These are phyloP conservation scores for Papilionanthe hybrid DNA, from an alignment of 116 monocot genomes.

Conservation along the genomic window DNA sequence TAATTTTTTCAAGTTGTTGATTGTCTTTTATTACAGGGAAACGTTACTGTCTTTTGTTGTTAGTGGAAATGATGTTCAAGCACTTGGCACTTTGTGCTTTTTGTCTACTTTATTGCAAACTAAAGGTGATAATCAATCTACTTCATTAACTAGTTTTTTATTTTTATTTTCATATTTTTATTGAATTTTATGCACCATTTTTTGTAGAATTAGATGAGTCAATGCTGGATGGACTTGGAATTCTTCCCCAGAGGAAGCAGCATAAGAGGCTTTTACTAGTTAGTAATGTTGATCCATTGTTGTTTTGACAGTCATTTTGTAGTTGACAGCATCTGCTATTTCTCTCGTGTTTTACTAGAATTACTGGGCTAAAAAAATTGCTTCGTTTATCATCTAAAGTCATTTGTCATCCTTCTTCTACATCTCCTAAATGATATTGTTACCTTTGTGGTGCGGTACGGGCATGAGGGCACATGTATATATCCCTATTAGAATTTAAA, in stretches of 20 bases:
- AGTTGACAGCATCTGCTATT: neutral
- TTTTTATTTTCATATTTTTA: neutral
- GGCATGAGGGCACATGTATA: neutral
- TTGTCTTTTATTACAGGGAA: conserved; percentile 43
- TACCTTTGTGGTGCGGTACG: neutral
- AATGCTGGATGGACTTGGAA: conserved; percentile 96
- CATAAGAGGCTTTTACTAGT: conserved; percentile 94
- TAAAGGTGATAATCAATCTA: conserved; percentile 57
- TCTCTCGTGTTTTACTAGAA: conserved; percentile 1
- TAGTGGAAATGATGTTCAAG: conserved; percentile 63
- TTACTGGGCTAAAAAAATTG: neutral
- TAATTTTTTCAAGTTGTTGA: neutral
- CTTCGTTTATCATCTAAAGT: neutral
- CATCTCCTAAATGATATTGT: neutral
- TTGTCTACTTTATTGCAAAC: conserved; percentile 91
- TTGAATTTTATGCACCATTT: neutral
- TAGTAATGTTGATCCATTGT: conserved; percentile 21
- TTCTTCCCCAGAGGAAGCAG: conserved; percentile 98
- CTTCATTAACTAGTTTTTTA: conserved; percentile 2
- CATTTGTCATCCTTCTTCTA: neutral
- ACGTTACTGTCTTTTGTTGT: conserved; percentile 65
- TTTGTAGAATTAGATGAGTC: conserved; percentile 92
- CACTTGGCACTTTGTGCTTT: conserved; percentile 75
- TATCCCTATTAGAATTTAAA: neutral
- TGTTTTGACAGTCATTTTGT: neutral